Base-by-base conservation (phyloP, 768 basidiomycete species). In the Tricholoma sp. region DNA sequence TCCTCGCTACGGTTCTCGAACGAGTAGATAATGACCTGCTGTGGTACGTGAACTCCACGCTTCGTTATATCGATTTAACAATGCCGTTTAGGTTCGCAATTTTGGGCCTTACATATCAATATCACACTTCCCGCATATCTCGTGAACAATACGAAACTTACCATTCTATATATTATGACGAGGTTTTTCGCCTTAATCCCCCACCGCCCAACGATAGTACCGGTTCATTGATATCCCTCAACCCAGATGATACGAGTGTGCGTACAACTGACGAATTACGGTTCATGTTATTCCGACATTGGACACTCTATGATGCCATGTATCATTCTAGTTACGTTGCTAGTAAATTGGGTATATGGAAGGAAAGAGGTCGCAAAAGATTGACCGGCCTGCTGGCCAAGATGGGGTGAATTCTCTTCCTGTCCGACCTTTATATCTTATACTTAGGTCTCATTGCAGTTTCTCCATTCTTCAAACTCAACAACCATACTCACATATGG, bases 251-350 rank as follows among this genome's bases (percentile, higher is more conserved):
- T 67, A 75, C 79, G 57, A 84, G 86, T 29, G 84, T 99, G 61
- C 83, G 91, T 37, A 78, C 87, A 39, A 86, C 84, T 31, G 93
- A 95, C 52, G 97, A 99, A 71, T 76, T 98, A 54, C 82, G 97
- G 22, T 98, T 99, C 70, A 94, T 88, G 74, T 80, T 98, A 54
- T 94, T 95, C 68, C 82, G 96, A 56, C 97, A 98, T 74, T 99
- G 97, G 97, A 98, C 89, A 29, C 73, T 99, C 47, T 98, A 98
- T 67, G 97, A 99, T 66, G 86, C 95, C 10, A 98, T 99, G 97
- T 87, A 88, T 65, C 96, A 99, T 70, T 97, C 94, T 3, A 91
- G 90, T 57, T 99, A 98, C 65, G 88, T 99, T 16, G 95, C 94
- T 6, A 88, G 91, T 52, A 94, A 93, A 70, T 80, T 99, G 58